These are phyloP conservation scores for Tricholoma furcatifolium DNA, from an alignment of 768 basidiomycete species.

Conservation along the genomic window DNA sequence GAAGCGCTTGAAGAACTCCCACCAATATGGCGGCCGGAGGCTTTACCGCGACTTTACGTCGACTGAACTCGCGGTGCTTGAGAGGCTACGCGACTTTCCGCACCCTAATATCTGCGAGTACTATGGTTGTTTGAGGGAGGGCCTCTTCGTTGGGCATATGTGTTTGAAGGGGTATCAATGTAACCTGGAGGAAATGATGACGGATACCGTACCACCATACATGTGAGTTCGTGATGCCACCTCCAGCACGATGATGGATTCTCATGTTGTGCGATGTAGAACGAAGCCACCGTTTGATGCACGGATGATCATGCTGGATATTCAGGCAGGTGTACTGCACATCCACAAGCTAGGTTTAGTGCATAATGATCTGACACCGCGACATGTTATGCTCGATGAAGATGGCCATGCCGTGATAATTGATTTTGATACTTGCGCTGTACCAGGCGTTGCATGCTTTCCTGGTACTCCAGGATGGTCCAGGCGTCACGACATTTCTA, in stretches of 20 bases:
- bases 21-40: conserved; percentile 6
- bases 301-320: not conserved
- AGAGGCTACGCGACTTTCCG: conserved; percentile 2
- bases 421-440: conserved; percentile 7
- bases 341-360: conserved; percentile 6
- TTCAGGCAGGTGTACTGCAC: conserved; percentile 5
- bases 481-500: conserved; percentile 6
- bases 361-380: conserved; percentile 8
- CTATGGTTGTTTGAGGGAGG: conserved; percentile 10
- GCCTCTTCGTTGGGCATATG: conserved; percentile 7
- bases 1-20: conserved; percentile 5
- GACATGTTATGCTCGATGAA: conserved; percentile 7
- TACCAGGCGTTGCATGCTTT: conserved; percentile 5
- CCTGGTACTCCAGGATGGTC: conserved; percentile 9
- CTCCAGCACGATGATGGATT: not conserved
- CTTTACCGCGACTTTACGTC: conserved; percentile 10
- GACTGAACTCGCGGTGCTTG: conserved; percentile 5
- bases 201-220: not conserved
- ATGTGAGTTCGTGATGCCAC: not conserved
- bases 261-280: not conserved
- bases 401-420: conserved; percentile 6
- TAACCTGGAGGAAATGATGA: conserved; percentile 10
- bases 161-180: conserved; percentile 11
- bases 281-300: conserved; percentile 7
- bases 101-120: conserved; percentile 6